These are phyloP conservation scores for Diaporthe sp. DNA, from an alignment of 2,329 filamentous ascomycete genomes.

Conservation along the genomic window DNA sequence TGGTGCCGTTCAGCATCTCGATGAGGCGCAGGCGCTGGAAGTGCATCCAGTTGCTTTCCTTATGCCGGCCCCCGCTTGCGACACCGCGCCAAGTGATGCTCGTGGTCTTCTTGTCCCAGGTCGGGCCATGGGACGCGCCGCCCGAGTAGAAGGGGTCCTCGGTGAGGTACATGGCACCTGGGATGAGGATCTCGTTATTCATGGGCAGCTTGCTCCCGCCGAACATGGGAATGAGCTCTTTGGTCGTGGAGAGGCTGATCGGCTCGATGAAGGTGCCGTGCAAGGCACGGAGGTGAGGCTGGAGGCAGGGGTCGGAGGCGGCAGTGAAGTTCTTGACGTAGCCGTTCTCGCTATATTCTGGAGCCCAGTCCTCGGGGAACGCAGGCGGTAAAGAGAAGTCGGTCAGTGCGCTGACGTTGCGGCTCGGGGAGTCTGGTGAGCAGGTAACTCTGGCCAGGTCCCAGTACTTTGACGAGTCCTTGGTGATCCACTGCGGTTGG, in stretches of 20 bases:
- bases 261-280: slow-evolving; percentile 70
- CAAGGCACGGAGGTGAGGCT: slow-evolving; percentile 59
- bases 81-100: slow-evolving; percentile 75
- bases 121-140: slow-evolving; percentile 65
- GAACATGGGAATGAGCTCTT: slow-evolving; percentile 70
- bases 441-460: slow-evolving; percentile 70
- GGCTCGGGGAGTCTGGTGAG: slow-evolving; percentile 66
- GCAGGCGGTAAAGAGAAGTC: slow-evolving; percentile 50
- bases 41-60: slow-evolving; percentile 72
- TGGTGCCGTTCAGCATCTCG: slow-evolving; percentile 76
- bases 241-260: slow-evolving; percentile 62
- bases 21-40: slow-evolving; percentile 81
- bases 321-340: slow-evolving; percentile 70
- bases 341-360: slow-evolving; percentile 55
- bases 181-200: slow-evolving; percentile 74
- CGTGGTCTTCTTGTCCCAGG: slow-evolving; percentile 71
- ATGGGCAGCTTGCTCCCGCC: slow-evolving; percentile 70
- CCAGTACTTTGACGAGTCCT: slow-evolving; percentile 68
- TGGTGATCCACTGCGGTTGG: slow-evolving; percentile 63
- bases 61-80: slow-evolving; percentile 70
- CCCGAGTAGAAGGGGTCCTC: slow-evolving; percentile 72
- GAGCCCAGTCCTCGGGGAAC: slow-evolving; percentile 43
- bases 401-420: slow-evolving; percentile 54
- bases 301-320: slow-evolving; percentile 67
- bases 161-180: slow-evolving; percentile 73